Base-by-base conservation (phyloP, 768 basidiomycete genomes). In the Boletus tylopilopsis region DNA sequence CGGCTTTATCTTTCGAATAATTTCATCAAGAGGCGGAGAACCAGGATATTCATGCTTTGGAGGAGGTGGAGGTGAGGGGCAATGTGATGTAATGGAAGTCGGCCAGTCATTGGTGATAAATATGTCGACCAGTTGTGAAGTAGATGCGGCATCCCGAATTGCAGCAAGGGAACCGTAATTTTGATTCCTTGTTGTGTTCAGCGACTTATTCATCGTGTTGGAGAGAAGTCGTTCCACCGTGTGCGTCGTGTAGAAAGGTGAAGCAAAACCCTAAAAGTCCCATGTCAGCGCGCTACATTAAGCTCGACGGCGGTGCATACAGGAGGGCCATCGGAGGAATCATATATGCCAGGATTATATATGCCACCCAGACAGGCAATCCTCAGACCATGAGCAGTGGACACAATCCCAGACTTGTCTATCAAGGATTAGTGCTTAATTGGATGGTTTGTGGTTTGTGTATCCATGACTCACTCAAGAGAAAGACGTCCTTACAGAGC, bases 311-410 rank as follows among this genome's bases (percentile, higher is more conserved):
- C 13, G 32, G 10, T 25, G 71, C 83, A 44, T 66, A 85, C 87
- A 25, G 85, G 85, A 15, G 83, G 77, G 2, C 80, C 71, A 49
- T 86, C 84, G 6, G 83, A 74, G 27, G 78, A 72, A 22, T 66
- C 60, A 54, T 82, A 89, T 21, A 85, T 71, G 16, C 73, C 76
- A 30, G 77, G 68, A 38, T 90, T 83, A 60, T 85, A 91, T 32
- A 75, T 72, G 5, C 94, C 92, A 34, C 90, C 91, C 10, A 94
- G 72, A 66, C 90, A 92, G 19, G 85, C 92, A 64, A 95, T 90
- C 50, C 86, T 82, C 22, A 94, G 73, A 9, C 88, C 87, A 58
- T 85, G 81, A 8, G 84, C 79, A 11, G 90, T 94, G 3, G 81
- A 87, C 35, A 94, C 71, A 5, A 88, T 76, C 9, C 83, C 84